Base-by-base conservation (phyloP, 345 rosid genomes). In the Geranium brycei region DNA sequence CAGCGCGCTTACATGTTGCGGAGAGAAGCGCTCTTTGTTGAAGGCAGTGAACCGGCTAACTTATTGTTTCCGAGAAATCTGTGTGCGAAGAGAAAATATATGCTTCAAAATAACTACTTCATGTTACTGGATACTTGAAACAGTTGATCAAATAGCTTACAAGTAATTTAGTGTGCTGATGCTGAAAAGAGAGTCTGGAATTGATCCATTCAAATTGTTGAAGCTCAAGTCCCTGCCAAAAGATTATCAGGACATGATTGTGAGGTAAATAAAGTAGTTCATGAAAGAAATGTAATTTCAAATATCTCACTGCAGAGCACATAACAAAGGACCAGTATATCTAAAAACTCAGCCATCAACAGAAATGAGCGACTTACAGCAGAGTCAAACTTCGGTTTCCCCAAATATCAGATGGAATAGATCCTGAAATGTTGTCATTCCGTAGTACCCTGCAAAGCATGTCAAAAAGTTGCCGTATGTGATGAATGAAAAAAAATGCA, bases 1-100 rank as follows among this genome's bases (percentile, higher is more conserved):
- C 65, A 12, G 18, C 51, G 28, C 31, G 64, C 96, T 71, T 70
- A 87, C 96, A 89, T 77, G 67, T 77, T 80, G 51, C 12, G 55
- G 67, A 90, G 85, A 55, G 70, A 60, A 58, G 78, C 28, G 51
- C 71, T 77, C 65, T 81, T 90, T 59, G 62, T 69, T 62, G 68
- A 40, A 13, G 97, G 88, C 61, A 91, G 78, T 6, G 79, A 60
- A 64, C 89, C 93, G 66, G 65, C 73, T 41, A 91, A 71, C 57
- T 19, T 64, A 69, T 85, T 85, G 63, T 77, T 77, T 73, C 88
- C 85, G 55, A 82, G 78, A 72, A 86, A 88, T 83, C 97, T 91
- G 76, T 51, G 57, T 5, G 69, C 16, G 53, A 66, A 65, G 58
- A 75, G 41, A 69, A 59, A 69, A 59, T n/a, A 63, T 14, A 62